Conservation (phyloP, 495 filamentous ascomycete genomes). For the Durotheca rogersii region DNA sequence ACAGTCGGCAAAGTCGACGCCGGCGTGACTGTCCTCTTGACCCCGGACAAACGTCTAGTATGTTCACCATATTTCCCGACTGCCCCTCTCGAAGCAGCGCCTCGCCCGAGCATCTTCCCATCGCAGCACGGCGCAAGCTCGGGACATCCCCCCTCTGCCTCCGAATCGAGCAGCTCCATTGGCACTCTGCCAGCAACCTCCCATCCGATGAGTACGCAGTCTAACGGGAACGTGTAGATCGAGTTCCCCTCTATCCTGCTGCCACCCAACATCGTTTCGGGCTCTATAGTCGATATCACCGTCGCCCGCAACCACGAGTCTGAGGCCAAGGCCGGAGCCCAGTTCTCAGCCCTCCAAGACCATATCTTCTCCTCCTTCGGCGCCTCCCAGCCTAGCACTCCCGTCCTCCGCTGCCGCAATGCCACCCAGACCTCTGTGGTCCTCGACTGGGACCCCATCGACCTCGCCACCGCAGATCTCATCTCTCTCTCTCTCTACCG, state of each 20-base stretch:
- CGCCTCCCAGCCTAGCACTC: constrained; percentile 70
- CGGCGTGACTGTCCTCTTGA: constrained; percentile 93
- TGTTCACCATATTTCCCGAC: constrained; percentile 30
- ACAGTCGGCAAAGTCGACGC: constrained; percentile 99
- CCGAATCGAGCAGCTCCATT: constrained; percentile 12
- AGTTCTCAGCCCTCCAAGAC: constrained; percentile 82
- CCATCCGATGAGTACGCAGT: constrained; percentile 8
- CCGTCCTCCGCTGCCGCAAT: constrained; percentile 86
- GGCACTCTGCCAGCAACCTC: background rate
- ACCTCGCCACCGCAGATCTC: constrained; percentile 86
- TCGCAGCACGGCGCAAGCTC: constrained; percentile 21
- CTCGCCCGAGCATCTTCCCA: background rate
- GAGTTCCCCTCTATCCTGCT: constrained; percentile 98
- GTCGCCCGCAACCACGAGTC: constrained; percentile 83
- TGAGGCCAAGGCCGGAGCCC: constrained; percentile 67
- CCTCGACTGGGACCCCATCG: constrained; percentile 96
- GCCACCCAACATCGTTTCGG: constrained; percentile 87
- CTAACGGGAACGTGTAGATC: constrained; percentile 62
- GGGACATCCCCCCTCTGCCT: background rate
- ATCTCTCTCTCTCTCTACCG: constrained; percentile 86
- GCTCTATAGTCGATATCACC: constrained; percentile 96
- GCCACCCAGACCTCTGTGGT: constrained; percentile 96
- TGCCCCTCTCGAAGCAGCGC: background rate
- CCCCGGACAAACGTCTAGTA: constrained; percentile 95
- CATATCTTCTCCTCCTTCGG: constrained; percentile 86